phyloP scores from a whole-genome alignment of 2,329 filamentous ascomycete genomes.

The Laburnicola sp. region DNA sequence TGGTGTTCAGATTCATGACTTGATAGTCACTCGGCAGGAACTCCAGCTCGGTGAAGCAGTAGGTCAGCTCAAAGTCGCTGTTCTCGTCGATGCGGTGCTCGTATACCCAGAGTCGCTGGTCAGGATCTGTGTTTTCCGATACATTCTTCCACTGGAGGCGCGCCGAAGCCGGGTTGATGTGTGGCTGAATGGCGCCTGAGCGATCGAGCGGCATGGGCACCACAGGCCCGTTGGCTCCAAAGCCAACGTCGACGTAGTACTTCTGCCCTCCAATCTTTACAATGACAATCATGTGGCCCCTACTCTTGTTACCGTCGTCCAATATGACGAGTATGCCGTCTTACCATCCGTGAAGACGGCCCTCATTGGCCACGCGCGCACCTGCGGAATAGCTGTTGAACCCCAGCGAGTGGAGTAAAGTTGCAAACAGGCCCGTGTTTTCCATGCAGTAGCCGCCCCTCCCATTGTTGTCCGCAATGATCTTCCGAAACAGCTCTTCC shows the following conservation, averaged over 20 bases:
- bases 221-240: constrained; percentile 45
- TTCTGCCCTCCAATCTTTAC: constrained; percentile 42
- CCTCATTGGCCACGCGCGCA: constrained; percentile 43
- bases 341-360: constrained; percentile 36
- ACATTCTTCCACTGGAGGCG: constrained; percentile 43
- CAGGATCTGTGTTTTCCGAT: constrained; percentile 34
- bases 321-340: constrained; percentile 4
- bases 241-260: constrained; percentile 51
- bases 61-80: constrained; percentile 61
- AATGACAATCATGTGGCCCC: constrained; percentile 52
- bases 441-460: constrained; percentile 66
- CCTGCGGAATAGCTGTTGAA: constrained; percentile 50
- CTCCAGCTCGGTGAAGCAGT: constrained; percentile 61
- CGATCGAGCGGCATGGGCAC: constrained; percentile 44
- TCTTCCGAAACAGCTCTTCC: constrained; percentile 56
- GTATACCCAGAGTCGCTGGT: constrained; percentile 51
- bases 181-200: constrained; percentile 26
- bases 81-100: constrained; percentile 43
- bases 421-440: constrained; percentile 58
- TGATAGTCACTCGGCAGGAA: constrained; percentile 39
- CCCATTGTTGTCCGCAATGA: constrained; percentile 54
- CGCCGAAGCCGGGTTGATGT: constrained; percentile 37
- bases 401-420: constrained; percentile 56
- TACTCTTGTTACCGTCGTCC: constrained; percentile 12
- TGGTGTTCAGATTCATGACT: constrained; percentile 42